A percentile compares a stretch with the other conserved stretches of the same genome.
Evolutionary conservation across 169 alveolate genomes (phyloP).

Genomic region (Babesia divergens): DNA sequence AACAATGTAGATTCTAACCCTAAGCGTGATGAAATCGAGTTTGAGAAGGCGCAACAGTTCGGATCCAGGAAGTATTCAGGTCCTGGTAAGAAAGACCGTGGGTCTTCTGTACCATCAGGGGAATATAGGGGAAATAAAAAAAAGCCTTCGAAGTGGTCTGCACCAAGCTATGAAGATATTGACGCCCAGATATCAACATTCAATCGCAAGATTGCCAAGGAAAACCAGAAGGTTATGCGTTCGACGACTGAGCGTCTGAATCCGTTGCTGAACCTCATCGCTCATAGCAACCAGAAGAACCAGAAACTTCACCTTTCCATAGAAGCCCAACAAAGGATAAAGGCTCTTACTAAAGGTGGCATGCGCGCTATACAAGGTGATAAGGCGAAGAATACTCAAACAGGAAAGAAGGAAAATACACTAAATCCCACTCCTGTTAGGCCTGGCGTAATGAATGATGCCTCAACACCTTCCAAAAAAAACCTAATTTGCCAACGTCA

Average conservation of each 20-base stretch:
- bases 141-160: neutral
- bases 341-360: neutral
- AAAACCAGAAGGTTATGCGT: slow-evolving; percentile 13
- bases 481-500: too few species aligned
- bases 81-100: neutral
- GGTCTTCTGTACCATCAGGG: neutral
- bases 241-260: slow-evolving; percentile 24
- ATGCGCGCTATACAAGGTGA: neutral
- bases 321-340: neutral
- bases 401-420: too few species aligned
- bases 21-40: too few species aligned
- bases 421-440: too few species aligned
- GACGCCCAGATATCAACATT: neutral
- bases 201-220: slow-evolving; percentile 31
- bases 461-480: too few species aligned
- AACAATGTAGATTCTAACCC: too few species aligned
- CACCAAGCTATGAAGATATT: neutral
- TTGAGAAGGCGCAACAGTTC: too few species aligned
- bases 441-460: too few species aligned
- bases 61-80: neutral
- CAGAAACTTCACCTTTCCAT: slow-evolving; percentile 17
- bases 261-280: slow-evolving; percentile 21
- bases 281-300: slow-evolving; percentile 40
- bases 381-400: too few species aligned
- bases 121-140: neutral